phyloP scores from a whole-genome alignment of 139 green algal genomes.

The Yamagishiella unicocca region DNA sequence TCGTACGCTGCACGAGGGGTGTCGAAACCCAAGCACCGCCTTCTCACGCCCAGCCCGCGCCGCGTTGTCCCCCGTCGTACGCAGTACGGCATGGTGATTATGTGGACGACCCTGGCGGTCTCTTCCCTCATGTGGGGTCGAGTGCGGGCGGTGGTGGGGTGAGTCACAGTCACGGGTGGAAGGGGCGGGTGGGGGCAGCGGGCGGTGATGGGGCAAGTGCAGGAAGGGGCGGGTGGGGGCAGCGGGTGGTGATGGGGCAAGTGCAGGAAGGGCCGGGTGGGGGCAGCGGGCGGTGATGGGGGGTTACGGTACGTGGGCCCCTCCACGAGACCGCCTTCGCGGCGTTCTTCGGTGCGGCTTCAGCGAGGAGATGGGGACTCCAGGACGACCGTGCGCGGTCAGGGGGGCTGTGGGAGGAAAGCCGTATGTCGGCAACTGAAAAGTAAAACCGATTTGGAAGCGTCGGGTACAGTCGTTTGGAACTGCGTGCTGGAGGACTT shows the following conservation, averaged over 20 bases:
- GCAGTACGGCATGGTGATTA: conserved; percentile 24
- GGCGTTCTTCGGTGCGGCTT: too few relatives aligned
- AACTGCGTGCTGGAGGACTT: too few relatives aligned
- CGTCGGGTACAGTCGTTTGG: too few relatives aligned
- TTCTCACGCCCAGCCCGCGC: not conserved
- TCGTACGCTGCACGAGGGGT: not conserved
- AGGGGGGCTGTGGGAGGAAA: too few relatives aligned
- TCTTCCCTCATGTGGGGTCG: not conserved
- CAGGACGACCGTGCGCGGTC: too few relatives aligned
- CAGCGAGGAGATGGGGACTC: too few relatives aligned
- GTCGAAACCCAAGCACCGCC: not conserved
- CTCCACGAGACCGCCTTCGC: too few relatives aligned
- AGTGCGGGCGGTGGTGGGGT: not conserved
- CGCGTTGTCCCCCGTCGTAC: not conserved
- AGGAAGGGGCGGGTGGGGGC: not conserved
- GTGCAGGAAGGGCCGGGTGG: not conserved
- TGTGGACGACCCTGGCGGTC: not conserved
- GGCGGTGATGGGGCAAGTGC: not conserved
- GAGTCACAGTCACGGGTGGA: not conserved
- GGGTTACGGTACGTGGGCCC: too few relatives aligned
- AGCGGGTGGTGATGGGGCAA: too few relatives aligned
- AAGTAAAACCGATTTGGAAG: too few relatives aligned
- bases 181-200: not conserved
- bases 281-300: not conserved
- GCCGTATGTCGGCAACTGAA: too few relatives aligned